Percentiles rank a stretch among this genome's conserved stretches.
These are phyloP conservation scores for Stemphylium beticola DNA, from an alignment of 2,329 filamentous ascomycete genomes.

Conservation along the genomic window DNA sequence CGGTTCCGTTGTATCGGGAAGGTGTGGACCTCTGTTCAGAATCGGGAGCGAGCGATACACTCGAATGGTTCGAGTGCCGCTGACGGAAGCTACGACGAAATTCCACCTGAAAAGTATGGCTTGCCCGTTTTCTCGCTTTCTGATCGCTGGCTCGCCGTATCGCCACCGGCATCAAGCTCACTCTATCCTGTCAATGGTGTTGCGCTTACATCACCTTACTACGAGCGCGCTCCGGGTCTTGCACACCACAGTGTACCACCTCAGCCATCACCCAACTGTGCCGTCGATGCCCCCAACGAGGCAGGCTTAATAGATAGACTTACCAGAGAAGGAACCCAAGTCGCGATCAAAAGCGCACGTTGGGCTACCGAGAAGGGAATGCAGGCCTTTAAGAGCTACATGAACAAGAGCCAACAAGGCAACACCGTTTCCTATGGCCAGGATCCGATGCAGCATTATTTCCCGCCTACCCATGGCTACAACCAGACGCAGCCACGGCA, in stretches of 20 bases:
- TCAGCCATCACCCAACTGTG: slow-evolving; percentile 69
- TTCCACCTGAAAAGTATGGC: slow-evolving; percentile 52
- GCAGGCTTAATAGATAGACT: slow-evolving; percentile 78
- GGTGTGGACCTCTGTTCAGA: slow-evolving; percentile 86
- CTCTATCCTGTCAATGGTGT: slow-evolving; percentile 72
- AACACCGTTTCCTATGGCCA: slow-evolving; percentile 30
- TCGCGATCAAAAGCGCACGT: slow-evolving; percentile 74
- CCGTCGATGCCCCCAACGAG: slow-evolving; percentile 73
- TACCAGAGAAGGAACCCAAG: slow-evolving; percentile 79
- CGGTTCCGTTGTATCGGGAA: slow-evolving; percentile 78
- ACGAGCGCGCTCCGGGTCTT: slow-evolving; percentile 61
- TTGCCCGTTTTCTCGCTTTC: slow-evolving; percentile 72
- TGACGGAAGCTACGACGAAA: slow-evolving; percentile 45
- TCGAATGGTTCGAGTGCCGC: slow-evolving; percentile 46
- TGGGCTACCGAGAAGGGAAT: slow-evolving; percentile 80
- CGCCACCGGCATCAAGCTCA: slow-evolving; percentile 73
- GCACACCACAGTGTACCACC: slow-evolving; percentile 71
- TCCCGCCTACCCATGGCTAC: slow-evolving; percentile 78
- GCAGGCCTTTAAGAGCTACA: slow-evolving; percentile 81
- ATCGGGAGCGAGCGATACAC: slow-evolving; percentile 41
- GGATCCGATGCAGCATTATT: slow-evolving; percentile 60
- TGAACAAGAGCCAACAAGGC: slow-evolving; percentile 59
- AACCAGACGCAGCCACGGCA: slow-evolving; percentile 58
- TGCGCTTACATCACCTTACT: slow-evolving; percentile 59
- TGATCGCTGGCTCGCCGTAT: slow-evolving; percentile 78